Evolutionary conservation across 2,329 filamentous ascomycete genomes (phyloP).

Genomic region (Teratosphaeria zuluensis): DNA sequence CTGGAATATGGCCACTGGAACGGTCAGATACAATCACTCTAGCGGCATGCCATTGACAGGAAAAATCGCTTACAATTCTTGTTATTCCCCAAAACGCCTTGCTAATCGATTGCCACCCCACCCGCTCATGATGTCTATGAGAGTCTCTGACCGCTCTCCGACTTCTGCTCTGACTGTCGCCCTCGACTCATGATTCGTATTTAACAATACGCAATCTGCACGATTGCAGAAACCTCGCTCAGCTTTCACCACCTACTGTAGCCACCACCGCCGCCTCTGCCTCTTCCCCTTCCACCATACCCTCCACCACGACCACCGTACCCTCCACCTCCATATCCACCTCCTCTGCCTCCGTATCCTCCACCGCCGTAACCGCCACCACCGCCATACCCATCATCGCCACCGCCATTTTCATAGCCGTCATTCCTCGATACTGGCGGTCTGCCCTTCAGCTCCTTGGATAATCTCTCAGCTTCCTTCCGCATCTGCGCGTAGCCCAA

Average conservation of each 20-base stretch:
- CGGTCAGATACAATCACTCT: too few relatives aligned
- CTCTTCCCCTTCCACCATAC: slow-evolving; percentile 2
- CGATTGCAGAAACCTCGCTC: background rate
- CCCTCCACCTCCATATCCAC: slow-evolving; percentile 14
- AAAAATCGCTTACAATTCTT: too few relatives aligned
- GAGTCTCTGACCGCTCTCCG: too few relatives aligned
- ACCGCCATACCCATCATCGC: slow-evolving; percentile 36
- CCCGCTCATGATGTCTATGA: too few relatives aligned
- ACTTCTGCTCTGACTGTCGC: background rate
- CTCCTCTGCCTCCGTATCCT: slow-evolving; percentile 21
- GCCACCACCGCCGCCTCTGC: slow-evolving; percentile 3
- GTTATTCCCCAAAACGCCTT: too few relatives aligned
- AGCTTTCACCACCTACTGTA: background rate
- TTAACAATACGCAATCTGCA: background rate
- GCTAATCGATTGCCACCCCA: too few relatives aligned
- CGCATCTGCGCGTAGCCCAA: slow-evolving; percentile 97
- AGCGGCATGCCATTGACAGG: too few relatives aligned
- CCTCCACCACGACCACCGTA: slow-evolving; percentile 1
- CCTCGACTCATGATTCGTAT: background rate
- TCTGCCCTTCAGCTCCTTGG: slow-evolving; percentile 72
- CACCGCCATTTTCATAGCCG: slow-evolving; percentile 26
- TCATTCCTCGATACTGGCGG: slow-evolving; percentile 50
- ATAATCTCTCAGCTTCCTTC: slow-evolving; percentile 79
- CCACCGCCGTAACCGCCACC: slow-evolving; percentile 29
- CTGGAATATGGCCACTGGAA: too few relatives aligned